phyloP scores from a whole-genome alignment of 495 filamentous ascomycete genomes.

The Xylaria intraflava region DNA sequence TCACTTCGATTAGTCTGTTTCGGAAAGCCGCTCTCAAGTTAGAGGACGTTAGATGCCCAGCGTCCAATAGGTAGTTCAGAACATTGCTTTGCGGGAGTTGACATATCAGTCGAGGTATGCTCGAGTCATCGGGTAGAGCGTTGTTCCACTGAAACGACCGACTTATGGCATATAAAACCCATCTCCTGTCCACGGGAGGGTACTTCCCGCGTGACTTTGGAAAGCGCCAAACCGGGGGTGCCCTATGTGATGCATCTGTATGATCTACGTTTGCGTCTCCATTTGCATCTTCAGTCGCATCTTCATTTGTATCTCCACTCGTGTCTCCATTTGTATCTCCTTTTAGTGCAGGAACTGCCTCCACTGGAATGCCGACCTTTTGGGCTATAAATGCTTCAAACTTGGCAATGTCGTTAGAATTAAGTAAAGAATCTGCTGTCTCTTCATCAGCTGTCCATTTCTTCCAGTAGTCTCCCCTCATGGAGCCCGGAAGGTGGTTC shows the following conservation, averaged over 20 bases:
- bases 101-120: constrained; percentile 35
- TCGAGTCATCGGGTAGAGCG: constrained; percentile 19
- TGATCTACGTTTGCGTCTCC: no score
- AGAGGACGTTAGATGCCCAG: constrained; percentile 54
- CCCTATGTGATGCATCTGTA: constrained; percentile 11
- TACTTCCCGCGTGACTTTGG: constrained; percentile 34
- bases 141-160: constrained; percentile 41
- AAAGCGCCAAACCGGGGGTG: constrained; percentile 31
- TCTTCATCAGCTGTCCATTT: constrained; percentile 30
- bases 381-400: constrained; percentile 52
- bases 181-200: constrained; percentile 42
- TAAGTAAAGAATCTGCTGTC: constrained; percentile 42
- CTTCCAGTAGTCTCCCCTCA: constrained; percentile 29
- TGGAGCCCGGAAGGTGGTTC: constrained; percentile 31
- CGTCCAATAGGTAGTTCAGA: constrained; percentile 54
- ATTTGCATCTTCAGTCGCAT: no score
- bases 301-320: no score
- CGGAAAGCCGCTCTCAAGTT: constrained; percentile 57
- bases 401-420: constrained; percentile 34
- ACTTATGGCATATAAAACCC: constrained; percentile 47
- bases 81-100: constrained; percentile 48
- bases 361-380: constrained; percentile 32
- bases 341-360: constrained; percentile 13
- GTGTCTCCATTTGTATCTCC: no score
- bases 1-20: constrained; percentile 37